phyloP scores from a whole-genome alignment of 352 stramenopile genomes.

The Phytophthora fragariae region DNA sequence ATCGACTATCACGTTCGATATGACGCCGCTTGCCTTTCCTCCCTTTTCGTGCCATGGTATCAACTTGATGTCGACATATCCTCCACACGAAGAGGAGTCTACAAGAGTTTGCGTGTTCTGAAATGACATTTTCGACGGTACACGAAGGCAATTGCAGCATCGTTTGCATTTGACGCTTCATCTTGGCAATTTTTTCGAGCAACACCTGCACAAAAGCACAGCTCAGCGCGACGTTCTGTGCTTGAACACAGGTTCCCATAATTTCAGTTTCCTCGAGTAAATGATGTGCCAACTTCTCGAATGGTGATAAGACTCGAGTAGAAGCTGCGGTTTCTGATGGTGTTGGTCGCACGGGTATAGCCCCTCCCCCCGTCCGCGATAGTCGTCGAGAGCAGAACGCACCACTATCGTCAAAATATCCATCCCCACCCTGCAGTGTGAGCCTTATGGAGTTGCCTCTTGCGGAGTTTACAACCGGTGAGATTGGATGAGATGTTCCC shows the following conservation, averaged over 20 bases:
- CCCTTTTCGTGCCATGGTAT: slow-evolving; percentile 49
- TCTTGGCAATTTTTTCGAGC: slow-evolving; percentile 61
- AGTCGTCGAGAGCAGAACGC: slow-evolving; percentile 9
- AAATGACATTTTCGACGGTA: slow-evolving; percentile 52
- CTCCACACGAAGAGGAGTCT: slow-evolving; percentile 73
- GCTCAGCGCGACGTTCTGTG: slow-evolving; percentile 64
- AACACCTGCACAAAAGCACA: slow-evolving; percentile 75
- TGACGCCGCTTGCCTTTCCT: slow-evolving; percentile 29
- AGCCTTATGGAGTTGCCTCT: slow-evolving; percentile 3
- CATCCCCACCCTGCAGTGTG: background rate
- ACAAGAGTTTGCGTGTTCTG: slow-evolving; percentile 64
- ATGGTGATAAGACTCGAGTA: slow-evolving; percentile 49
- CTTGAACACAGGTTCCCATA: slow-evolving; percentile 68
- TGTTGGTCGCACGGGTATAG: background rate
- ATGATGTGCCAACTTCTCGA: slow-evolving; percentile 75
- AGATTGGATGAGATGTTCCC: slow-evolving; percentile 7
- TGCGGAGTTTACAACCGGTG: slow-evolving; percentile 10
- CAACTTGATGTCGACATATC: slow-evolving; percentile 67
- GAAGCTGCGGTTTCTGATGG: background rate
- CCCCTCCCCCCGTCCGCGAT: slow-evolving; percentile 8
- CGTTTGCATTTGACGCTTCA: slow-evolving; percentile 43
- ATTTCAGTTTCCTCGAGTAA: slow-evolving; percentile 80
- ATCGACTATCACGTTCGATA: slow-evolving; percentile 28
- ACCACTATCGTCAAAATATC: slow-evolving; percentile 35
- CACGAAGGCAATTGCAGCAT: slow-evolving; percentile 43